Evolutionary conservation across 768 basidiomycete species (phyloP).

Genomic region (Xerocomellus dryophilus): DNA sequence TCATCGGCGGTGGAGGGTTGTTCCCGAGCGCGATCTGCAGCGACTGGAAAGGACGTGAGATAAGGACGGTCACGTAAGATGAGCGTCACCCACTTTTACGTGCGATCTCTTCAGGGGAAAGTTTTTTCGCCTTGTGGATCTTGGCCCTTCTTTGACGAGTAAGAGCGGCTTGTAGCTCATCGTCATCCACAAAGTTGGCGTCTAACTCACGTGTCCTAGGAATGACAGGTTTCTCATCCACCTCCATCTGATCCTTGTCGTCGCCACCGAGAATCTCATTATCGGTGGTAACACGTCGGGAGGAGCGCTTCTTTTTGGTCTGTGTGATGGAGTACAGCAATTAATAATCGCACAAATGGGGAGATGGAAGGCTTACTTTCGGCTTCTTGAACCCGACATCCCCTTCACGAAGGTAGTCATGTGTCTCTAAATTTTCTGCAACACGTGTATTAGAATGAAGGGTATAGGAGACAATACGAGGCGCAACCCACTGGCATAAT

Average conservation of each 20-base stretch:
- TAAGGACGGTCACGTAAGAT: background rate
- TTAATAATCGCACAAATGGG: background rate
- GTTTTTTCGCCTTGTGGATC: slow-evolving; percentile 69
- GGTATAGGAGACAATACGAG: background rate
- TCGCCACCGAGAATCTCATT: slow-evolving; percentile 35
- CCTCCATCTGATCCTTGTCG: slow-evolving; percentile 56
- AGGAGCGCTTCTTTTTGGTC: slow-evolving; percentile 91
- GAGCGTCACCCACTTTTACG: slow-evolving; percentile 53
- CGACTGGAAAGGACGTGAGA: slow-evolving; percentile 45
- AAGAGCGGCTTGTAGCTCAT: slow-evolving; percentile 92
- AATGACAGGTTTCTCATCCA: slow-evolving; percentile 71
- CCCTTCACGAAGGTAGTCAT: slow-evolving; percentile 90
- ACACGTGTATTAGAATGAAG: slow-evolving; percentile 17
- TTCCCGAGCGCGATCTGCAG: slow-evolving; percentile 56
- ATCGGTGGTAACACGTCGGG: slow-evolving; percentile 51
- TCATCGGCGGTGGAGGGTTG: slow-evolving; percentile 41
- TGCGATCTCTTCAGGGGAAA: slow-evolving; percentile 81
- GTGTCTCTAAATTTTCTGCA: slow-evolving; percentile 76
- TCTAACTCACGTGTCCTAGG: slow-evolving; percentile 72
- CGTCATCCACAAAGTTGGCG: slow-evolving; percentile 94
- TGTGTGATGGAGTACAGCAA: slow-evolving; percentile 26
- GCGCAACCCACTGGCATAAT: slow-evolving; percentile 76
- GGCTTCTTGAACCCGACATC: slow-evolving; percentile 95
- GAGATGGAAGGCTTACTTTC: slow-evolving; percentile 50
- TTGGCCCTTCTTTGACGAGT: slow-evolving; percentile 83